A percentile compares a stretch with the other conserved stretches of the same genome.
Evolutionary conservation across 768 basidiomycete genomes (phyloP).

Genomic region (Mycena vulgaris): DNA sequence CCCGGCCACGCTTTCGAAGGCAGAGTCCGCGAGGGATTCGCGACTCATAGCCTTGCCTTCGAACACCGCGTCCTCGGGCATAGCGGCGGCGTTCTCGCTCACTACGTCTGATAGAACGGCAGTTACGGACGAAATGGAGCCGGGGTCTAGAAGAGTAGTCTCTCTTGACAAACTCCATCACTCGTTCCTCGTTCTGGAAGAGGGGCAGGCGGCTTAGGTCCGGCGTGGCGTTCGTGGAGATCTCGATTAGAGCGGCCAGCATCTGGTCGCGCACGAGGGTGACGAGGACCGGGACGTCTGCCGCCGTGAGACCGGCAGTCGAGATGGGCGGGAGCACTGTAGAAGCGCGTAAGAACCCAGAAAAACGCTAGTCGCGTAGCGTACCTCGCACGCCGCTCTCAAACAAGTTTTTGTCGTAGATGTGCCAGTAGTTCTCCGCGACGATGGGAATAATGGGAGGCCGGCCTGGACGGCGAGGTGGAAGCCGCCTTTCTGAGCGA

Average conservation of each 20-base stretch:
- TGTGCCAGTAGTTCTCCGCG: constrained; percentile 92
- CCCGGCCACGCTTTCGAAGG: constrained; percentile 50
- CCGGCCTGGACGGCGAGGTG: constrained; percentile 94
- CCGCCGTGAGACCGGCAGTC: constrained; percentile 78
- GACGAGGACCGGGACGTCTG: constrained; percentile 80
- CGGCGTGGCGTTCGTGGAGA: constrained; percentile 68
- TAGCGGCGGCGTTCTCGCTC: constrained; percentile 16
- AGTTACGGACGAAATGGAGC: constrained; percentile 19
- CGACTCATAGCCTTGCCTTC: constrained; percentile 43
- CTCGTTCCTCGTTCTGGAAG: too few relatives aligned
- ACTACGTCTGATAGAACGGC: constrained; percentile 37
- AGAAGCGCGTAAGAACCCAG: constrained; percentile 6
- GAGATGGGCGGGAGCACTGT: constrained; percentile 92
- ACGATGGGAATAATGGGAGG: constrained; percentile 92
- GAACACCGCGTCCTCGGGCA: constrained; percentile 33
- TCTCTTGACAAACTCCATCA: too few relatives aligned
- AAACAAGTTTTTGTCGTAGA: constrained; percentile 87
- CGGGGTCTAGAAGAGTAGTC: too few relatives aligned
- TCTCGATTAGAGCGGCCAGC: constrained; percentile 82
- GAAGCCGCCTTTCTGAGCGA: constrained; percentile 98
- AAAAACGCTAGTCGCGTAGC: constrained; percentile 11
- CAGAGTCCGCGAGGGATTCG: constrained; percentile 48
- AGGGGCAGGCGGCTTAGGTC: constrained; percentile 33
- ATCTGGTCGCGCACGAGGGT: constrained; percentile 82
- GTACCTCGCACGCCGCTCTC: constrained; percentile 84